phyloP scores from a whole-genome alignment of 2,329 filamentous ascomycete genomes.

The Pseudocercospora vitis region DNA sequence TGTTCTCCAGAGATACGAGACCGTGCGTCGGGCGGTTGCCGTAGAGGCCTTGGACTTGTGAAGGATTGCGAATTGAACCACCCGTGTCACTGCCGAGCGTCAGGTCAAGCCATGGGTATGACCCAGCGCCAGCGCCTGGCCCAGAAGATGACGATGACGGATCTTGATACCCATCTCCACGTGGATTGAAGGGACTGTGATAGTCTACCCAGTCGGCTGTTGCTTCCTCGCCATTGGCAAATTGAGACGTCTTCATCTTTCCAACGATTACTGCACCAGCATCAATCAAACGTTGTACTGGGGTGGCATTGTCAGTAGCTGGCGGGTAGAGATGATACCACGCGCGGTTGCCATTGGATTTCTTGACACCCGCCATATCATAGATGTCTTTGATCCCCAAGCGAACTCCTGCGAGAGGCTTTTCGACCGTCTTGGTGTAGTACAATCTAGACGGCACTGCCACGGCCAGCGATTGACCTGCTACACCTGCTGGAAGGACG shows the following conservation, averaged over 20 bases:
- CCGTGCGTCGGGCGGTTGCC: constrained; percentile 53
- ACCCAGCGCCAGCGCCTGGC: constrained; percentile 49
- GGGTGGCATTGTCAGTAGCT: constrained; percentile 49
- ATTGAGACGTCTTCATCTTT: constrained; percentile 49
- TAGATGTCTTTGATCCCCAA: constrained; percentile 65
- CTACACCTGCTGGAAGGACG: constrained; percentile 43
- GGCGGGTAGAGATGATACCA: constrained; percentile 56
- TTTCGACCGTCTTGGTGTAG: constrained; percentile 53
- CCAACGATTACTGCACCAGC: constrained; percentile 56
- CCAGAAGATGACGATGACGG: constrained; percentile 51
- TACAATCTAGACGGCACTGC: constrained; percentile 63
- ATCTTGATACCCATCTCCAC: constrained; percentile 49
- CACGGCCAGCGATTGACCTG: constrained; percentile 47
- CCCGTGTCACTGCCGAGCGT: constrained; percentile 53
- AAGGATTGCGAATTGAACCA: constrained; percentile 52
- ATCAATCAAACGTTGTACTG: constrained; percentile 58
- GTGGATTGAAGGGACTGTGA: constrained; percentile 45
- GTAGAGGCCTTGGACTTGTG: constrained; percentile 51
- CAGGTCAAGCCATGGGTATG: constrained; percentile 53
- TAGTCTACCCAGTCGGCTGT: constrained; percentile 55
- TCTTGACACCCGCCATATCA: constrained; percentile 58
- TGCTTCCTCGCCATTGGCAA: constrained; percentile 48
- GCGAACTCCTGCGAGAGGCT: constrained; percentile 61
- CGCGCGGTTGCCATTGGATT: constrained; percentile 58
- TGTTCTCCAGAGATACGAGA: constrained; percentile 49